A percentile compares a stretch with the other conserved stretches of the same genome.
Evolutionary conservation across 2,329 filamentous ascomycete species (phyloP).

Genomic region (Fusarium heterosporum): DNA sequence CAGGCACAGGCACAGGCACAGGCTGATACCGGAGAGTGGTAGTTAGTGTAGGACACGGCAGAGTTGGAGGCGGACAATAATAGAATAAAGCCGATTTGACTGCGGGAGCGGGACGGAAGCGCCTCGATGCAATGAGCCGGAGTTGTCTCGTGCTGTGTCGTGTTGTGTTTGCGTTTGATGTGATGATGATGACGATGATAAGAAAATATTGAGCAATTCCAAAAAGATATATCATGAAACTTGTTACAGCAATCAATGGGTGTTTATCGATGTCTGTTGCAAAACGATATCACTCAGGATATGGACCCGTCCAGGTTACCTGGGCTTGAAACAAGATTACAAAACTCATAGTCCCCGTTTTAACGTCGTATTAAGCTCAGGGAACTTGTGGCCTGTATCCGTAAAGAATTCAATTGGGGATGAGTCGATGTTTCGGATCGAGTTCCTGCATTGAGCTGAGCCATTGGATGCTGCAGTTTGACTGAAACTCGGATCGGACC

Average conservation of each 20-base stretch:
- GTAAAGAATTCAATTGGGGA: not conserved
- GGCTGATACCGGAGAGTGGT: too few species aligned
- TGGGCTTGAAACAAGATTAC: not conserved
- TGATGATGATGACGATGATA: not conserved
- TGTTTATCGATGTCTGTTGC: conserved; percentile 13
- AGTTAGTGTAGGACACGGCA: conserved; percentile 10
- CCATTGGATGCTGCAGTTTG: conserved; percentile 9
- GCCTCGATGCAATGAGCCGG: conserved; percentile 33
- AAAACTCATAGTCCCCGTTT: conserved; percentile 3
- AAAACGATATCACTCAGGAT: not conserved
- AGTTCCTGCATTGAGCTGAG: conserved; percentile 4
- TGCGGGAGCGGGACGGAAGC: conserved; percentile 18
- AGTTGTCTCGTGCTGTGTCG: conserved; percentile 20
- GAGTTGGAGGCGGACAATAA: conserved; percentile 15
- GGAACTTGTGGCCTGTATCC: conserved; percentile 12
- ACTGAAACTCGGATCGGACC: conserved; percentile 27
- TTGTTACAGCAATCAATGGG: not conserved
- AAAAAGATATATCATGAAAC: not conserved
- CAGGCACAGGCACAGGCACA: not conserved
- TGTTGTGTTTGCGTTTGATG: not conserved
- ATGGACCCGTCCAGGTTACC: not conserved
- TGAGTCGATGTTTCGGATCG: conserved; percentile 22
- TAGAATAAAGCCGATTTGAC: conserved; percentile 7
- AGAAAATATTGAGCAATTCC: not conserved
- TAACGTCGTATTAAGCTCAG: conserved; percentile 17